Evolutionary conservation across 176 grass and related monocot species (phyloP).

Genomic region (Echinochloa phyllopogon): DNA sequence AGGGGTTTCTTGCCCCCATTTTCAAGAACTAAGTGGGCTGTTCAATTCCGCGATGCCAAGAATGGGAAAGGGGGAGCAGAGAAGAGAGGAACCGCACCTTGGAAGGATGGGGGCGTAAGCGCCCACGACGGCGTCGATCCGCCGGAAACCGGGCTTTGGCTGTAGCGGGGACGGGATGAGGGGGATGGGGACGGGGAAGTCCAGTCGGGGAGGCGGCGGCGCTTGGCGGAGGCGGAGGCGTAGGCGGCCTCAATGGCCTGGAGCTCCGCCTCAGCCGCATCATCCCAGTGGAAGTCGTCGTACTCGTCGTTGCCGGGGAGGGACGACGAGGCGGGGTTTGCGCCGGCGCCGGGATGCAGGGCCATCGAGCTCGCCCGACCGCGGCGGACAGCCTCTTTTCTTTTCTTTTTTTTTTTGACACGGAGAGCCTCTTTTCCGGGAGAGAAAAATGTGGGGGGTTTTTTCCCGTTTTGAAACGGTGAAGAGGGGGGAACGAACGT

Average conservation of each 20-base stretch:
- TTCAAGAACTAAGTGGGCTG: conserved; percentile 26
- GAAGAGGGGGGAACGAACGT: too few species aligned
- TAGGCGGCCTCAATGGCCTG: conserved; percentile 81
- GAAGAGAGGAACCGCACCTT: conserved; percentile 38
- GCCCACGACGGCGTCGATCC: conserved; percentile 24
- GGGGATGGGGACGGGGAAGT: not conserved
- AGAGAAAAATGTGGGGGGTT: too few species aligned
- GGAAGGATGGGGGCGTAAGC: conserved; percentile 45
- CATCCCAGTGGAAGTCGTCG: conserved; percentile 82
- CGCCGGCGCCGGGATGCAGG: conserved; percentile 23
- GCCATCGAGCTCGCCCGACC: conserved; percentile 7
- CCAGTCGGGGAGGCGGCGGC: conserved; percentile 73
- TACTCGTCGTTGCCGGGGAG: not conserved
- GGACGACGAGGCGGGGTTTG: not conserved
- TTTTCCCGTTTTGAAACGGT: conserved; percentile 12
- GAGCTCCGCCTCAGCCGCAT: conserved; percentile 74
- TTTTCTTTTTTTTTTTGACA: too few species aligned
- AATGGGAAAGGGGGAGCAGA: conserved; percentile 14
- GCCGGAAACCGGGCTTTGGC: not conserved
- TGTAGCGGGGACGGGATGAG: not conserved
- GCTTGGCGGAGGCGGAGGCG: conserved; percentile 53
- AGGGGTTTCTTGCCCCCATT: not conserved
- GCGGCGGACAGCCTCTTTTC: not conserved
- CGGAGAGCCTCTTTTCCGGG: not conserved
- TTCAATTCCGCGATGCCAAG: conserved; percentile 26